Evolutionary conservation across 1,284 basidiomycete species (phyloP), one percentile per base, ranked within the genome.

Genomic region (Vanrija pseudolonga): DNA sequence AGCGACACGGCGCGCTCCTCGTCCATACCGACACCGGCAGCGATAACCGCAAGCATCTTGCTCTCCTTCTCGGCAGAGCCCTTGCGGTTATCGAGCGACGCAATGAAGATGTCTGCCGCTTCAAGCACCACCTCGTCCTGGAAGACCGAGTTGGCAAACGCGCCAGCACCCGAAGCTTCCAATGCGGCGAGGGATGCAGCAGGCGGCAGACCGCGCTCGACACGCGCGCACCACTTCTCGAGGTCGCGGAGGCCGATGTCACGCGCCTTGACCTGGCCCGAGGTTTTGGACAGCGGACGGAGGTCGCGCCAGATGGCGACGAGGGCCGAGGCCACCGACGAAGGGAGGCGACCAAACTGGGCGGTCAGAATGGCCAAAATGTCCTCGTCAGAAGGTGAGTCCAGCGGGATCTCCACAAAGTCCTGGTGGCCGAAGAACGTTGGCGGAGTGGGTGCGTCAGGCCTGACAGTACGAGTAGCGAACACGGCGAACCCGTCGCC

Each of bases 91-190:
- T 84, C 26, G 74, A 78, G 58, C 73, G 82, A 56, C 20, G 90
- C 92, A 59, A 98, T 88, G 77, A 98, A 98, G 23, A 96, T 84
- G 72, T 98, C 96, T 23, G 87, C 82, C 0, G 90, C 90, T 70
- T 96, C 90, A 42, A 94, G 80, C 65, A 89, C 93, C 22, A 96
- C 85, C 53, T 95, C 90, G 70, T 98, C 95, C 53, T 94, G 86
- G 11, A 93, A 71, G 0, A 83, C 77, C 4, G 87, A 84, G 70
- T 93, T 90, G n/a, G 85, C 79, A 63, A 90, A 85, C 11, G 85
- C 63, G 3, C 73, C 67, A 12, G 77, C 71, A 19, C 81, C 75
- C 1, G 63, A 59, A 17, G 66, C 57, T 23, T 65, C 70, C 5
- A 70, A 51, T 0, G 65, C 64, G 4, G 59, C 59, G 8, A 66